Percentiles rank a stretch among this genome's conserved stretches.
Evolutionary conservation across 176 grass and related monocot species (phyloP).

Genomic region (Pontederia crassipes): DNA sequence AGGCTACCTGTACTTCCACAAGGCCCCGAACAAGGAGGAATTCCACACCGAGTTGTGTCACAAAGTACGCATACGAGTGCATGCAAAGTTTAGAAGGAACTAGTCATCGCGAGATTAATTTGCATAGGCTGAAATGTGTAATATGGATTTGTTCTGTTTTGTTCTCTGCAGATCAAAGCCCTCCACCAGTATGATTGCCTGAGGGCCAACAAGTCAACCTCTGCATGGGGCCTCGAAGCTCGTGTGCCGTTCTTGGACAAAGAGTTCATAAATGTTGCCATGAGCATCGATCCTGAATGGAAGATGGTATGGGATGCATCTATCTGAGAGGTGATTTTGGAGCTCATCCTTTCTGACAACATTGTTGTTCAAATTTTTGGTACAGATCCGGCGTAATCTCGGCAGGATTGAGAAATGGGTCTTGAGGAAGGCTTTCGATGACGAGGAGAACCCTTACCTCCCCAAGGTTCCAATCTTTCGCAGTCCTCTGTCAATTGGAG

Average conservation of each 20-base stretch:
- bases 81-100: no score
- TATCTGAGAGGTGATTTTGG: neutral
- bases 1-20: slow-evolving; percentile 94
- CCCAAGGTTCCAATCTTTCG: slow-evolving; percentile 39
- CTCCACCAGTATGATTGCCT: slow-evolving; percentile 85
- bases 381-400: slow-evolving; percentile 40
- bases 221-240: slow-evolving; percentile 76
- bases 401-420: slow-evolving; percentile 88
- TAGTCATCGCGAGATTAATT: neutral
- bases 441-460: slow-evolving; percentile 76
- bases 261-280: slow-evolving; percentile 74
- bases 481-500: neutral
- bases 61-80: slow-evolving; percentile 31
- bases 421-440: slow-evolving; percentile 74
- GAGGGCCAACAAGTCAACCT: slow-evolving; percentile 74
- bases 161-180: slow-evolving; percentile 43
- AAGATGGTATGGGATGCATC: slow-evolving; percentile 39
- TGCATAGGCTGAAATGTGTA: neutral
- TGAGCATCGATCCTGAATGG: slow-evolving; percentile 87
- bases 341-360: slow-evolving; percentile 3
- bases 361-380: neutral
- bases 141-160: neutral
- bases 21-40: slow-evolving; percentile 83
- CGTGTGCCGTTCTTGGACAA: slow-evolving; percentile 92
- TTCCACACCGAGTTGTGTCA: slow-evolving; percentile 79